These are phyloP conservation scores for Fraxinus latifolia DNA, from an alignment of 305 asterid genomes.

Conservation along the genomic window DNA sequence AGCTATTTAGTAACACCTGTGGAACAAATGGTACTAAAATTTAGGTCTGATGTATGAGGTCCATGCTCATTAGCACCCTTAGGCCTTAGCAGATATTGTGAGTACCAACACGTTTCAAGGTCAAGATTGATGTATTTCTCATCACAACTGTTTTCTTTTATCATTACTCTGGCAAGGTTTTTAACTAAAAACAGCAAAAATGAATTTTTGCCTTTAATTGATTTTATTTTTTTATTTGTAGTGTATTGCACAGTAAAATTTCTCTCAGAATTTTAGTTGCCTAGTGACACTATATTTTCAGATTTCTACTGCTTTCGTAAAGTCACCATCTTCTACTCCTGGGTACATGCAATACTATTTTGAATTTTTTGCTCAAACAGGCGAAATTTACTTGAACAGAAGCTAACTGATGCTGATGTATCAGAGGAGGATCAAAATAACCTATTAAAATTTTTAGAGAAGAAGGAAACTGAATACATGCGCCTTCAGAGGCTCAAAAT, in stretches of 20 bases:
- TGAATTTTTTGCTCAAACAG: constrained; percentile 39
- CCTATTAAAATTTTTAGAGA: constrained; percentile 77
- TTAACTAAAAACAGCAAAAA: background rate
- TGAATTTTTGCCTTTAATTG: background rate
- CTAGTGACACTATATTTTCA: background rate
- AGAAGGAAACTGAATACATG: constrained; percentile 98
- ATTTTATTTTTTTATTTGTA: background rate
- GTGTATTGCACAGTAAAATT: background rate
- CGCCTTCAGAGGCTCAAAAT: constrained; percentile 95
- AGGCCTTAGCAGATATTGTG: background rate
- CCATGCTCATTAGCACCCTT: background rate
- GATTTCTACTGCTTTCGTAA: background rate
- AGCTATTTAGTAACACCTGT: background rate
- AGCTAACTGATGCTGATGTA: constrained; percentile 96
- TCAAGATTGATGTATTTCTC: constrained; percentile 1
- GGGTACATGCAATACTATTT: background rate
- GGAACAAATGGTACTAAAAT: constrained; percentile 7
- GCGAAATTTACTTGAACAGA: constrained; percentile 76
- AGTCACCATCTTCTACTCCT: background rate
- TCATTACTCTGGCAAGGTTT: background rate
- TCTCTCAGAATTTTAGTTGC: background rate
- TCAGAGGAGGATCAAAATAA: constrained; percentile 96
- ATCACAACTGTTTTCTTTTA: background rate
- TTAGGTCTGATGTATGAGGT: background rate
- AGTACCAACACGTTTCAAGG: constrained; percentile 1